Conservation (phyloP, 2,329 filamentous ascomycete species). For the Trichophyton mentagrophytes region DNA sequence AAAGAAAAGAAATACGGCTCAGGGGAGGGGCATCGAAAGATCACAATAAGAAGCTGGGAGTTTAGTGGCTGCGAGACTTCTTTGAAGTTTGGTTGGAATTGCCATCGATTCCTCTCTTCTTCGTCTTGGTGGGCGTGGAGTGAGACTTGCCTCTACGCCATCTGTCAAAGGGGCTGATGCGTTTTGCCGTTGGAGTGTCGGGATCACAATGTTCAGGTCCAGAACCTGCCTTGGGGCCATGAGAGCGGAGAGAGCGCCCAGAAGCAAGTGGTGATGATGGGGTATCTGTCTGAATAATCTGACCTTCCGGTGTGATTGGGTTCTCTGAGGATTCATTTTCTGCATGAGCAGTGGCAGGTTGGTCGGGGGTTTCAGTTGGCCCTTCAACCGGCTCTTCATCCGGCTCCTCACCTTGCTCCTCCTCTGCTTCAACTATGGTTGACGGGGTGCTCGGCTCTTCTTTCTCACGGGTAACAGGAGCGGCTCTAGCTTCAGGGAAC, state of each 20-base stretch:
- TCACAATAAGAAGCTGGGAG: not conserved
- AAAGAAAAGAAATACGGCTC: not conserved
- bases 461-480: slow-evolving; percentile 23
- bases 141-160: slow-evolving; percentile 27
- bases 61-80: slow-evolving; percentile 9
- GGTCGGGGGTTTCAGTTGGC: slow-evolving; percentile 6
- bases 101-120: slow-evolving; percentile 14
- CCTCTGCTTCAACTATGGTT: slow-evolving; percentile 23
- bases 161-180: slow-evolving; percentile 28
- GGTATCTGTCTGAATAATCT: slow-evolving; percentile 15
- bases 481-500: slow-evolving; percentile 37
- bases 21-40: not conserved
- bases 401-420: slow-evolving; percentile 26
- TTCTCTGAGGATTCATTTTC: slow-evolving; percentile 12
- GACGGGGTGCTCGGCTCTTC: slow-evolving; percentile 5
- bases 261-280: slow-evolving; percentile 23
- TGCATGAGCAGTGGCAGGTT: not conserved
- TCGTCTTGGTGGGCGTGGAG: slow-evolving; percentile 23
- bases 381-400: not conserved
- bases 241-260: slow-evolving; percentile 24
- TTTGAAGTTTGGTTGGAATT: not conserved
- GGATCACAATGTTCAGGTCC: slow-evolving; percentile 17
- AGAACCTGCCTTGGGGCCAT: slow-evolving; percentile 17
- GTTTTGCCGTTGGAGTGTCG: slow-evolving; percentile 20
- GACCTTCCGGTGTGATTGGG: slow-evolving; percentile 16